These are phyloP conservation scores for Medicago ruthenica DNA, from an alignment of 306 rosid species.

Conservation along the genomic window DNA sequence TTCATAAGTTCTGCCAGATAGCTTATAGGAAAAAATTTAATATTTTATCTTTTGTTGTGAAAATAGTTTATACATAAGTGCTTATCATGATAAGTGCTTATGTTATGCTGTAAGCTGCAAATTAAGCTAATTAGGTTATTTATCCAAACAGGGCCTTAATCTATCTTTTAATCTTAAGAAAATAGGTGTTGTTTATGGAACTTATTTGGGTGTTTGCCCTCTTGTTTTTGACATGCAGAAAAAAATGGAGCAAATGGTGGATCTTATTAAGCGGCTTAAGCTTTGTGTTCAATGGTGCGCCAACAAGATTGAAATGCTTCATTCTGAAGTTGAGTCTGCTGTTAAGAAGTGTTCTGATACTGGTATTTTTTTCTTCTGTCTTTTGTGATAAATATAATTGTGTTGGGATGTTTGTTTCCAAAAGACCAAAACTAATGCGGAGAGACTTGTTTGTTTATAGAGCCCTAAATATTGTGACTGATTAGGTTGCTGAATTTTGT, in stretches of 20 bases:
- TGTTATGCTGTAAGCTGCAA: no score
- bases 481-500: neutral
- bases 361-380: neutral
- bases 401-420: neutral
- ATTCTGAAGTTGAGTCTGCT: neutral
- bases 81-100: no score
- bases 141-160: neutral
- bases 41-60: no score
- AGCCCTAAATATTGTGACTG: constrained; percentile 2
- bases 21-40: no score
- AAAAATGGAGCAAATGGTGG: constrained; percentile 25
- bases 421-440: neutral
- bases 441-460: neutral
- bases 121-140: no score
- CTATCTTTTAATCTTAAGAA: neutral
- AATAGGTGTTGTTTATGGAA: neutral
- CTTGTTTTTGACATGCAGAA: neutral
- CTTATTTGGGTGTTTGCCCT: constrained; percentile 13
- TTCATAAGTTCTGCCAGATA: no score
- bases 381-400: neutral
- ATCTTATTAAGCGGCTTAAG: constrained; percentile 25
- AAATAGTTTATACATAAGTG: no score
- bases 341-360: neutral
- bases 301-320: neutral
- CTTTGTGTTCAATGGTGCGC: constrained; percentile 17